Evolutionary conservation across 1,284 basidiomycete species (phyloP).

Genomic region (Fistulinella cinereoalba): DNA sequence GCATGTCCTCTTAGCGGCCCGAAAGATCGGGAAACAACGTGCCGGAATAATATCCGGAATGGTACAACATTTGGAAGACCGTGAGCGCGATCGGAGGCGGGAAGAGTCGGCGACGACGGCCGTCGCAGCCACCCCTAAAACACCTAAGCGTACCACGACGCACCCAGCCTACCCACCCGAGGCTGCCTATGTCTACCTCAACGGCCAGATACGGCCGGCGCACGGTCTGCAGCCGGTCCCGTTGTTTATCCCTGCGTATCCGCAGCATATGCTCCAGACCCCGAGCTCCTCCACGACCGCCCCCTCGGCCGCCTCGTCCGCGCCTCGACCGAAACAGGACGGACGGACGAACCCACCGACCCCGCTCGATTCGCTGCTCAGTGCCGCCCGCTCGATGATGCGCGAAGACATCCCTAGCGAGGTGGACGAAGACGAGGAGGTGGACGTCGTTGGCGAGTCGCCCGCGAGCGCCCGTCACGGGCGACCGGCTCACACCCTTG

Average conservation of each 20-base stretch:
- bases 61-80: constrained; percentile 27
- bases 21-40: constrained; percentile 45
- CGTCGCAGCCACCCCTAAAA: constrained; percentile 29
- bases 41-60: constrained; percentile 40
- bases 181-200: constrained; percentile 30
- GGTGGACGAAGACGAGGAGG: constrained; percentile 23
- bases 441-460: constrained; percentile 18
- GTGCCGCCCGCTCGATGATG: constrained; percentile 60
- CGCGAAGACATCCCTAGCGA: constrained; percentile 33
- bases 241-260: constrained; percentile 31
- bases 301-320: constrained; percentile 25
- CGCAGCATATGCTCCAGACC: constrained; percentile 28
- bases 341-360: constrained; percentile 31
- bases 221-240: constrained; percentile 29
- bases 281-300: constrained; percentile 33
- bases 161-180: constrained; percentile 16
- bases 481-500: constrained; percentile 28
- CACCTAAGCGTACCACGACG: constrained; percentile 28
- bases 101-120: constrained; percentile 28
- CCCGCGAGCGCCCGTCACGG: constrained; percentile 13
- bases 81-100: constrained; percentile 23
- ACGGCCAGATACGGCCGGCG: constrained; percentile 22
- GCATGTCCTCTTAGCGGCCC: constrained; percentile 48
- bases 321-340: constrained; percentile 19
- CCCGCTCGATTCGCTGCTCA: constrained; percentile 53